phyloP scores from a whole-genome alignment of 1,284 basidiomycete genomes.

The Cutaneotrichosporon dermatis region DNA sequence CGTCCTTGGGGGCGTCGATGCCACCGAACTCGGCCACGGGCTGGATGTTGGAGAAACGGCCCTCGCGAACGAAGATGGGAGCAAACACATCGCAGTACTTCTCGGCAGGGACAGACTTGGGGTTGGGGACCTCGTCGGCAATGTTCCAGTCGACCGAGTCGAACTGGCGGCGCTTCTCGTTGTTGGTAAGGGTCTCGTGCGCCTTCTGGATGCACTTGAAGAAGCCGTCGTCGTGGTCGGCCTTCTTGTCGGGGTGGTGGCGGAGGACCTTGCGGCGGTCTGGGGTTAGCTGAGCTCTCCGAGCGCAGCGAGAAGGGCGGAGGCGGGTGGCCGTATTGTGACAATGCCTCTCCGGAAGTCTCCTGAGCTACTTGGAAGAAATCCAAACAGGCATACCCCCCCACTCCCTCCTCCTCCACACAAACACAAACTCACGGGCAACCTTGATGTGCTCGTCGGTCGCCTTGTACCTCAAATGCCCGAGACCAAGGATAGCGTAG shows the following conservation, averaged over 20 bases:
- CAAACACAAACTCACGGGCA: conserved; percentile 64
- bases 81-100: conserved; percentile 55
- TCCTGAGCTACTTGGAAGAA: too few relatives aligned
- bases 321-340: too few relatives aligned
- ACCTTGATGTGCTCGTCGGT: conserved; percentile 91
- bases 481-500: conserved; percentile 92
- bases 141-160: conserved; percentile 90
- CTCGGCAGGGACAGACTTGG: conserved; percentile 58
- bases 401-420: too few relatives aligned
- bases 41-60: conserved; percentile 80
- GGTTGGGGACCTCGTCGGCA: conserved; percentile 71
- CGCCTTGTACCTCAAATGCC: conserved; percentile 81
- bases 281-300: conserved; percentile 38
- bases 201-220: conserved; percentile 99
- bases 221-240: conserved; percentile 93
- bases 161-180: conserved; percentile 88
- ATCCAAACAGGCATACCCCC: too few relatives aligned
- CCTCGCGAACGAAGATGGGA: conserved; percentile 84
- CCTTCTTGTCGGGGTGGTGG: conserved; percentile 99
- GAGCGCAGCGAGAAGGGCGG: too few relatives aligned
- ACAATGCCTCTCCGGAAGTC: too few relatives aligned
- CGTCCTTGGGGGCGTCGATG: conserved; percentile 67
- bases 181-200: conserved; percentile 81
- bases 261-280: conserved; percentile 98
- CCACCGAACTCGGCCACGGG: conserved; percentile 82